These are phyloP conservation scores for Allium cepa DNA, from an alignment of 106 monocot species.

Conservation along the genomic window DNA sequence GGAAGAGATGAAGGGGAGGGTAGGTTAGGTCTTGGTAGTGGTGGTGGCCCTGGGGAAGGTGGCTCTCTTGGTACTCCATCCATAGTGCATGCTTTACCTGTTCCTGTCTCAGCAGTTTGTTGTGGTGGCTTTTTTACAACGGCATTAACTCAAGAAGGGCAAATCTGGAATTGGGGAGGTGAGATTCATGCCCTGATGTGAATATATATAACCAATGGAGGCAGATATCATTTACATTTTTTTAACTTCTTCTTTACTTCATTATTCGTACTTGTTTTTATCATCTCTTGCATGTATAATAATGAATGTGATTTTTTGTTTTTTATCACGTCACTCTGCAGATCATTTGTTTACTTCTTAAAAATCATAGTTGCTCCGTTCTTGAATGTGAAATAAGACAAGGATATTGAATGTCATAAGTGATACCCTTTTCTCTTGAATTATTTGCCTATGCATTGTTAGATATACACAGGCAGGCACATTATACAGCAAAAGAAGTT, in stretches of 20 bases:
- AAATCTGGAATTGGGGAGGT: slow-evolving; percentile 99
- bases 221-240: too few species aligned
- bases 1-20: slow-evolving; percentile 98
- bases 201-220: too few species aligned
- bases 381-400: background rate
- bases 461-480: too few species aligned
- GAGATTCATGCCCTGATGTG: background rate
- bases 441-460: too few species aligned
- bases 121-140: slow-evolving; percentile 99
- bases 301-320: too few species aligned
- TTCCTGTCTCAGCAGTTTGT: slow-evolving; percentile 57
- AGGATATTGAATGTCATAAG: too few species aligned
- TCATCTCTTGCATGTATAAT: too few species aligned
- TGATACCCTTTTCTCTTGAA: too few species aligned
- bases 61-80: slow-evolving; percentile 82
- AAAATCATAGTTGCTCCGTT: background rate
- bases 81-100: slow-evolving; percentile 69
- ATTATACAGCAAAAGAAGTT: background rate
- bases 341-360: too few species aligned
- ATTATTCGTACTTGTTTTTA: too few species aligned
- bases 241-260: too few species aligned
- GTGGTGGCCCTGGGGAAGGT: slow-evolving; percentile 89
- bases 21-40: slow-evolving; percentile 83
- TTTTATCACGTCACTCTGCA: too few species aligned
- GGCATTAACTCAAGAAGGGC: slow-evolving; percentile 72